Conservation (phyloP, 169 alveolate species). For the Toxoplasma gondii region DNA sequence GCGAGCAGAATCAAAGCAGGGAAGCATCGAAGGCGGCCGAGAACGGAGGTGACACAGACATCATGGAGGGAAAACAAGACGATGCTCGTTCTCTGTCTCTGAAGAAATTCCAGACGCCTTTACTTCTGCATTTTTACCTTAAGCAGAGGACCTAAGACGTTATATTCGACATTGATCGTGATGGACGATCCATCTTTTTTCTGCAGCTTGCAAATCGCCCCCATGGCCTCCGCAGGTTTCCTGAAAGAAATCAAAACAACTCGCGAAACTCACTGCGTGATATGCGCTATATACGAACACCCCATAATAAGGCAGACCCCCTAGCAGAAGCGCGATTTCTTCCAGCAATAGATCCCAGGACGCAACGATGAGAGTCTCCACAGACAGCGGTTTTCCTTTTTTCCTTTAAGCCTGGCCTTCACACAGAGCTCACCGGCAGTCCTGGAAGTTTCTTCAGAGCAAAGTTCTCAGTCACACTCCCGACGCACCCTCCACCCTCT, state of each 20-base stretch:
- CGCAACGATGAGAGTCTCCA: too few species aligned
- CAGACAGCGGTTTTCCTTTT: too few species aligned
- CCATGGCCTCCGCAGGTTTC: constrained; percentile 70
- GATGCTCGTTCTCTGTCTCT: neutral
- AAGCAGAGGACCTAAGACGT: constrained; percentile 88
- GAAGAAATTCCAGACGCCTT: neutral
- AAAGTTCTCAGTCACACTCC: too few species aligned
- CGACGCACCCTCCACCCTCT: too few species aligned
- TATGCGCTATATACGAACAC: neutral
- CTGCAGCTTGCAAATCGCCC: constrained; percentile 64
- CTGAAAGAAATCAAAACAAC: constrained; percentile 31
- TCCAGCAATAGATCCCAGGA: too few species aligned
- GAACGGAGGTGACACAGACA: neutral
- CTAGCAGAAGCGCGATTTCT: neutral
- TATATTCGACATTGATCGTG: constrained; percentile 81
- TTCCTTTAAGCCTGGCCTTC: too few species aligned
- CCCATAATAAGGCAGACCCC: neutral
- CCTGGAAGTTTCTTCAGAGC: too few species aligned
- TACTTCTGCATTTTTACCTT: neutral
- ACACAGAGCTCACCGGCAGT: too few species aligned
- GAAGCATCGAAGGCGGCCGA: neutral
- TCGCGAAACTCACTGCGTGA: neutral
- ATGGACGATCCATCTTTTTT: constrained; percentile 52
- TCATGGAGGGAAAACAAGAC: neutral
- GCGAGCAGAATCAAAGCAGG: too few species aligned